Evolutionary conservation across 2,329 filamentous ascomycete species (phyloP).

Genomic region (Penicillium sp.): DNA sequence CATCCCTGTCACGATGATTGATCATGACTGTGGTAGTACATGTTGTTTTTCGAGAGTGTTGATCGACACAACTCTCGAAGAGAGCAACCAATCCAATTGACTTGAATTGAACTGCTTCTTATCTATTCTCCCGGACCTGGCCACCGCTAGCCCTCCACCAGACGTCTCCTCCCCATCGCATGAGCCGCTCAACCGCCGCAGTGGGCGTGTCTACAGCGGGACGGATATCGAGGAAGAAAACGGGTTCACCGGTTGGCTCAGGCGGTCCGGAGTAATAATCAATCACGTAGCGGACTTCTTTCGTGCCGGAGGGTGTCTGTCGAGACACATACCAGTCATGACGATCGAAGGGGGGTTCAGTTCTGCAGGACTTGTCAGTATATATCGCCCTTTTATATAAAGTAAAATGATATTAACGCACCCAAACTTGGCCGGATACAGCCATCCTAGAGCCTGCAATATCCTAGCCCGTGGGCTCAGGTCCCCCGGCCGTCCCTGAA

Average conservation of each 20-base stretch:
- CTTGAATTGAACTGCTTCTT: background rate
- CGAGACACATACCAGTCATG: conserved; percentile 95
- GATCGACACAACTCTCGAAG: background rate
- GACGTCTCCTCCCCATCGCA: conserved; percentile 87
- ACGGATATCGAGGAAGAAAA: conserved; percentile 92
- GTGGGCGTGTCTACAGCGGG: conserved; percentile 80
- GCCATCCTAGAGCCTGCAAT: conserved; percentile 70
- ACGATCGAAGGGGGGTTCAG: conserved; percentile 86
- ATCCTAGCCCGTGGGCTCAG: conserved; percentile 88
- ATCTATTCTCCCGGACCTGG: conserved; percentile 41
- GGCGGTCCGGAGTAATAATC: conserved; percentile 88
- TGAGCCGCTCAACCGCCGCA: conserved; percentile 72
- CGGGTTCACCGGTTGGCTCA: conserved; percentile 80
- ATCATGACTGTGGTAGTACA: background rate
- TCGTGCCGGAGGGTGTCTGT: conserved; percentile 60
- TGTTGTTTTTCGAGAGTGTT: background rate
- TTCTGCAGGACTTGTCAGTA: conserved; percentile 43
- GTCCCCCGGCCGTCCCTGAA: conserved; percentile 84
- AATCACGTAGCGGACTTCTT: conserved; percentile 89
- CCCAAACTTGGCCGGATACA: conserved; percentile 77
- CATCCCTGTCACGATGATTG: background rate
- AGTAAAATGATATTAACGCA: conserved; percentile 39
- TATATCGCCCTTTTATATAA: background rate
- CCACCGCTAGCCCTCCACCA: conserved; percentile 89
- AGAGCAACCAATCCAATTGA: background rate